These are phyloP conservation scores for Penicillium cosmopolitanum DNA, from an alignment of 495 filamentous ascomycete genomes.

Conservation along the genomic window DNA sequence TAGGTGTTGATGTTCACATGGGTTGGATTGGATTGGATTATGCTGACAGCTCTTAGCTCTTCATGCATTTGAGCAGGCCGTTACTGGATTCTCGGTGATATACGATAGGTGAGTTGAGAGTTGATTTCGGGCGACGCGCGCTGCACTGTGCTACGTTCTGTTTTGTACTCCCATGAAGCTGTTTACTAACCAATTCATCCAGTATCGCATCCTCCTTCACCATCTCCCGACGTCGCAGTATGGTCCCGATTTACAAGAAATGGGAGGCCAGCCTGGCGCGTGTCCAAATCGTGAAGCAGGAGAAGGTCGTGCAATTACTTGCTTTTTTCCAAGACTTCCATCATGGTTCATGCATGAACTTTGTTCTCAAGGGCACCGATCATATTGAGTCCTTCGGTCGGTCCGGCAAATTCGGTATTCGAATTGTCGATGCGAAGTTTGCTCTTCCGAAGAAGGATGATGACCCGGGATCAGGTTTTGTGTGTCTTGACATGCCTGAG, in stretches of 20 bases:
- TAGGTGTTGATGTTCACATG: slow-evolving; percentile 20
- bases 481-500: slow-evolving; percentile 83
- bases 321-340: slow-evolving; percentile 81
- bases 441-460: slow-evolving; percentile 68
- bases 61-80: slow-evolving; percentile 72
- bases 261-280: slow-evolving; percentile 78
- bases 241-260: slow-evolving; percentile 89
- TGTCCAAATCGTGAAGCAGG: slow-evolving; percentile 76
- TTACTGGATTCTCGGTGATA: slow-evolving; percentile 76
- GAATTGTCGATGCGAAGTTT: slow-evolving; percentile 88
- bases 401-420: slow-evolving; percentile 67
- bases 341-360: slow-evolving; percentile 85
- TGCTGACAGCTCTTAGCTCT: slow-evolving; percentile 58
- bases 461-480: slow-evolving; percentile 65
- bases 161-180: background rate
- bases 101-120: slow-evolving; percentile 62
- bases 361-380: slow-evolving; percentile 79
- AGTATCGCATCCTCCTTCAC: slow-evolving; percentile 70
- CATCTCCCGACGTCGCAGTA: slow-evolving; percentile 82
- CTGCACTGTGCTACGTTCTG: too few species aligned
- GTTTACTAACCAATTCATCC: slow-evolving; percentile 1
- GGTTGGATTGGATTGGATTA: background rate
- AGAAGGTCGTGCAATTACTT: slow-evolving; percentile 71
- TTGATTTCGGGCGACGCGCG: too few species aligned
- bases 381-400: slow-evolving; percentile 71